A percentile compares a stretch with the other conserved stretches of the same genome.
These are phyloP conservation scores for Mallotus nudiflorus DNA, from an alignment of 345 rosid species.

Conservation along the genomic window DNA sequence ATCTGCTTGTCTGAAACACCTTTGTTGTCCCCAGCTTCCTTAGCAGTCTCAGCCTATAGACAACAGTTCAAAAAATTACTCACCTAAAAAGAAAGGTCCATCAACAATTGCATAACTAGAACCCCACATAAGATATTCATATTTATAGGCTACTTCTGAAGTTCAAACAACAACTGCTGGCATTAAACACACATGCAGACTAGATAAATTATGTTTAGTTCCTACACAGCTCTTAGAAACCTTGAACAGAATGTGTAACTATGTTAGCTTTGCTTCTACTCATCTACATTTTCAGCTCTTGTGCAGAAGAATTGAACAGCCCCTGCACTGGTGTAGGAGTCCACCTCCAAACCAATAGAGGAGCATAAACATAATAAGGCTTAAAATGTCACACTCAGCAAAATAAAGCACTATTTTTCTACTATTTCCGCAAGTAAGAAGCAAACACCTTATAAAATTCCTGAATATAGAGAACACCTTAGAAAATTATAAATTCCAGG, in stretches of 20 bases:
- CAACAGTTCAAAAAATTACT: background rate
- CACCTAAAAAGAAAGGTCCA: background rate
- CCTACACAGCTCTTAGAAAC: background rate
- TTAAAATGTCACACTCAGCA: too few species aligned
- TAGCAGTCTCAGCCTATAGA: constrained; percentile 77
- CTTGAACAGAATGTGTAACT: background rate
- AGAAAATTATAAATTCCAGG: too few species aligned
- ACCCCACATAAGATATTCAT: background rate
- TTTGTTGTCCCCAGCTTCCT: constrained; percentile 85
- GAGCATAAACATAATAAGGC: background rate
- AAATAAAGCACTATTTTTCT: too few species aligned
- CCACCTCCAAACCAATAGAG: background rate
- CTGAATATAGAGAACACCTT: too few species aligned
- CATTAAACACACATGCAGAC: background rate
- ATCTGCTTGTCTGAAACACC: constrained; percentile 92
- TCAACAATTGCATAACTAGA: background rate
- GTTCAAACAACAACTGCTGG: background rate
- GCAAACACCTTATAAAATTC: too few species aligned
- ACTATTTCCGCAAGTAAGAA: too few species aligned
- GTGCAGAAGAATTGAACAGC: constrained; percentile 3
- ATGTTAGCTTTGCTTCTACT: background rate
- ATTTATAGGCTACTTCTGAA: background rate
- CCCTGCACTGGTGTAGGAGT: background rate
- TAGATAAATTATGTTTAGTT: background rate
- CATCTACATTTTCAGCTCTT: too few species aligned